These are phyloP conservation scores for Uncinocarpus reesii DNA, from an alignment of 2,329 filamentous ascomycete species.

Conservation along the genomic window DNA sequence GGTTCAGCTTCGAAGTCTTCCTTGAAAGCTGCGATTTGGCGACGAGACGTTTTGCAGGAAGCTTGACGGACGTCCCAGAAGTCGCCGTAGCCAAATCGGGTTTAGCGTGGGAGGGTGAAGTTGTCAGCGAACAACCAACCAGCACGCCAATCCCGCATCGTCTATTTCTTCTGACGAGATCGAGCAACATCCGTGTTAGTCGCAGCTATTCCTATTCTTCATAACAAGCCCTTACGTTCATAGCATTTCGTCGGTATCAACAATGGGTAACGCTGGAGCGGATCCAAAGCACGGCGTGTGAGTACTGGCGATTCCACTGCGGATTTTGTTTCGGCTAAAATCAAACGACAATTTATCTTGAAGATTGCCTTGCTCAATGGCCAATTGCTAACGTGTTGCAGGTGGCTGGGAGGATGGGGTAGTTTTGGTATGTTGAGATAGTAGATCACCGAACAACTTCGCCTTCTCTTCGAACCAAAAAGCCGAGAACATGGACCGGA, in stretches of 20 bases:
- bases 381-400: conserved; percentile 27
- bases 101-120: conserved; percentile 25
- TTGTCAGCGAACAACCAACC: conserved; percentile 2
- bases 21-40: conserved; percentile 23
- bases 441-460: background rate
- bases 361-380: background rate
- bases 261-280: conserved; percentile 29
- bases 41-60: conserved; percentile 8
- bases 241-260: conserved; percentile 9
- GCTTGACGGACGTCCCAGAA: conserved; percentile 7
- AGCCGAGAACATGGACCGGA: background rate
- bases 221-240: background rate
- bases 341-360: too few species aligned
- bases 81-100: conserved; percentile 28
- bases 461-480: background rate
- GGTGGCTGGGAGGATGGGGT: conserved; percentile 67
- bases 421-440: conserved; percentile 49
- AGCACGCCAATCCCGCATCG: conserved; percentile 18
- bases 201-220: background rate
- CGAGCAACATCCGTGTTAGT: too few species aligned
- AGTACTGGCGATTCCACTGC: conserved; percentile 23
- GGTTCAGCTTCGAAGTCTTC: conserved; percentile 9
- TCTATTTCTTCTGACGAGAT: conserved; percentile 16
- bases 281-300: conserved; percentile 39
- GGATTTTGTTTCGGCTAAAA: background rate